Evolutionary conservation across 73 alveolate genomes (phyloP).

Genomic region (Symbiodinium pilosum): DNA sequence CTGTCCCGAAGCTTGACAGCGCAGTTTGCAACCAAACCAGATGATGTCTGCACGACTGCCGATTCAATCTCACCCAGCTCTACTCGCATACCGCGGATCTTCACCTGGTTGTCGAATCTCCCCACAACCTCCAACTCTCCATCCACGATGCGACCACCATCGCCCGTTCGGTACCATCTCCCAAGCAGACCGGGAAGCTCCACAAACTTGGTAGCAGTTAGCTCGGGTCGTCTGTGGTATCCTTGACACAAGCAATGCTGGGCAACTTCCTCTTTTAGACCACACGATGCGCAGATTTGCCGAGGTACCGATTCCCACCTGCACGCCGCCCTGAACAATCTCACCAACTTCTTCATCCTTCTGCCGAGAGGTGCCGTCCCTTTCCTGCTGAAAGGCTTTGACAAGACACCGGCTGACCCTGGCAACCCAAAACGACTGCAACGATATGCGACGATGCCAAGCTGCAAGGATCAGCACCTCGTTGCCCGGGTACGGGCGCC

Average conservation of each 20-base stretch:
- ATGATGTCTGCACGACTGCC: slow-evolving; percentile 34
- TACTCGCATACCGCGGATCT: slow-evolving; percentile 94
- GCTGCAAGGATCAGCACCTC: slow-evolving; percentile 62
- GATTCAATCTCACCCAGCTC: slow-evolving; percentile 88
- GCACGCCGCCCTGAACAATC: slow-evolving; percentile 87
- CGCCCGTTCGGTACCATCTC: slow-evolving; percentile 88
- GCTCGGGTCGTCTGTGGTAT: slow-evolving; percentile 79
- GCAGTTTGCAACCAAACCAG: slow-evolving; percentile 56
- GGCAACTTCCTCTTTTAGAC: neutral
- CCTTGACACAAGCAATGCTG: neutral
- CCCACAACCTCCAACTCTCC: slow-evolving; percentile 75
- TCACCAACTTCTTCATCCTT: slow-evolving; percentile 76
- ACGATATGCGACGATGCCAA: neutral
- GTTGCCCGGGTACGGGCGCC: slow-evolving; percentile 43
- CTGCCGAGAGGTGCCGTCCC: neutral
- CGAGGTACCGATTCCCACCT: slow-evolving; percentile 76
- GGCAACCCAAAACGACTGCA: too few relatives aligned
- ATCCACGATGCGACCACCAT: slow-evolving; percentile 38
- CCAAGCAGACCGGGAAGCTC: slow-evolving; percentile 36
- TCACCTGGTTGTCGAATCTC: slow-evolving; percentile 81
- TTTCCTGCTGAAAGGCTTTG: neutral
- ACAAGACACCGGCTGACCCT: too few relatives aligned
- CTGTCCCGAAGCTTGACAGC: slow-evolving; percentile 48
- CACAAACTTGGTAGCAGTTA: slow-evolving; percentile 50
- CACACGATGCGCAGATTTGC: neutral